phyloP scores from a whole-genome alignment of 2,329 filamentous ascomycete species.

The Plenodomus biglobosus region DNA sequence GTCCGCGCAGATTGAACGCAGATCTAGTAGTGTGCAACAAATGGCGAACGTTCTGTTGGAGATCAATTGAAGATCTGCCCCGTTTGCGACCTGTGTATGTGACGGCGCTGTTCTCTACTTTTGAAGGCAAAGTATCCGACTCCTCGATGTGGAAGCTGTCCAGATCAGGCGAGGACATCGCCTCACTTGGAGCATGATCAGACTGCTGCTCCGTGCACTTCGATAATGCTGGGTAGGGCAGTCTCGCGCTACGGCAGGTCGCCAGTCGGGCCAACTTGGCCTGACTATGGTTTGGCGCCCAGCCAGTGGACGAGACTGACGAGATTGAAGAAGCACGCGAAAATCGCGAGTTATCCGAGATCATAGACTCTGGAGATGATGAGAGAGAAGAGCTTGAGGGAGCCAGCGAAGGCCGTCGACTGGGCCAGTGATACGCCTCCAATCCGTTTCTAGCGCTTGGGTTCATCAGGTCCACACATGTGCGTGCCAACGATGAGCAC shows the following conservation, averaged over 20 bases:
- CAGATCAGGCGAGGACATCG: slow-evolving; percentile 44
- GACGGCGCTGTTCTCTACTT: slow-evolving; percentile 31
- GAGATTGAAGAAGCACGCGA: slow-evolving; percentile 59
- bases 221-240: slow-evolving; percentile 44
- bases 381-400: slow-evolving; percentile 54
- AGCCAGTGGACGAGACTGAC: slow-evolving; percentile 52
- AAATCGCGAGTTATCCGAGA: slow-evolving; percentile 61
- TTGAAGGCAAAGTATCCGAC: slow-evolving; percentile 32
- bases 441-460: slow-evolving; percentile 45
- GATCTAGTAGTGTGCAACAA: slow-evolving; percentile 52
- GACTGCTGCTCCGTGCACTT: slow-evolving; percentile 44
- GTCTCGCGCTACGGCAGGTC: slow-evolving; percentile 54
- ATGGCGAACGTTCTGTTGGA: slow-evolving; percentile 68
- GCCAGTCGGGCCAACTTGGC: slow-evolving; percentile 54
- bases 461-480: slow-evolving; percentile 55
- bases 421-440: slow-evolving; percentile 52
- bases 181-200: slow-evolving; percentile 39
- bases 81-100: slow-evolving; percentile 55
- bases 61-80: slow-evolving; percentile 62
- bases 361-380: slow-evolving; percentile 64
- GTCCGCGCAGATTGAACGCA: slow-evolving; percentile 43
- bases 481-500: slow-evolving; percentile 57
- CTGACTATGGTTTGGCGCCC: slow-evolving; percentile 56
- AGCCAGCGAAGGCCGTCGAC: slow-evolving; percentile 52
- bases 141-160: slow-evolving; percentile 56